A percentile compares a stretch with the other conserved stretches of the same genome.
Evolutionary conservation across 2,329 filamentous ascomycete genomes (phyloP).

Genomic region (Aspergillus sclerotialis): DNA sequence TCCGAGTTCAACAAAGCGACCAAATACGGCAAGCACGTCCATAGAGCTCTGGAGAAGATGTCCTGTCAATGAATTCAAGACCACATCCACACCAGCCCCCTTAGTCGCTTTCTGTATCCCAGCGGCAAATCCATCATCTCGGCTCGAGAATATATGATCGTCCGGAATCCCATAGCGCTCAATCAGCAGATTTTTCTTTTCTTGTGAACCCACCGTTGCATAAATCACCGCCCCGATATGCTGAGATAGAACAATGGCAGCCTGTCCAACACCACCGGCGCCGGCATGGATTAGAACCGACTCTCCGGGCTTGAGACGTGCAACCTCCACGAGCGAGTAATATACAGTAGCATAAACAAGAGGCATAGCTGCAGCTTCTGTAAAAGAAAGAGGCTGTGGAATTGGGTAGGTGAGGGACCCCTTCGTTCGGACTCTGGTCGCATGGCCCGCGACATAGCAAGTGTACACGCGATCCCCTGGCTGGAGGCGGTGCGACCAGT

Average conservation of each 20-base stretch:
- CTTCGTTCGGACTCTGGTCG: too few relatives aligned
- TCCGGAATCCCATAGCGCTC: background rate
- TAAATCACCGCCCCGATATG: background rate
- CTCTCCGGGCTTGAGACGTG: background rate
- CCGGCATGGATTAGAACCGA: background rate
- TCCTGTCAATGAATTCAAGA: background rate
- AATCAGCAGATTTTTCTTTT: background rate
- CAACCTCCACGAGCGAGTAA: background rate
- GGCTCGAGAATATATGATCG: background rate
- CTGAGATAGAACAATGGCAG: background rate
- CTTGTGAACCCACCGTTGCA: background rate
- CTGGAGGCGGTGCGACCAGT: too few relatives aligned
- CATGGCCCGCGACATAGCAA: too few relatives aligned
- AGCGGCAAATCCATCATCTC: background rate
- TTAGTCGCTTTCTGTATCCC: background rate
- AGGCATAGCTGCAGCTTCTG: background rate
- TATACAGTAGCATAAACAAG: background rate
- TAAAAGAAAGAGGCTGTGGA: too few relatives aligned
- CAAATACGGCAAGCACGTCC: background rate
- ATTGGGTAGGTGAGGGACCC: too few relatives aligned
- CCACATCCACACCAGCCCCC: background rate
- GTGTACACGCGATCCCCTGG: too few relatives aligned
- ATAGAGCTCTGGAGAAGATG: background rate
- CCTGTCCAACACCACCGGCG: background rate
- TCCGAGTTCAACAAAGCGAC: background rate